Conservation (phyloP, 192 early-diverging fungal species). For the Gryganskiella cystojenkinii region DNA sequence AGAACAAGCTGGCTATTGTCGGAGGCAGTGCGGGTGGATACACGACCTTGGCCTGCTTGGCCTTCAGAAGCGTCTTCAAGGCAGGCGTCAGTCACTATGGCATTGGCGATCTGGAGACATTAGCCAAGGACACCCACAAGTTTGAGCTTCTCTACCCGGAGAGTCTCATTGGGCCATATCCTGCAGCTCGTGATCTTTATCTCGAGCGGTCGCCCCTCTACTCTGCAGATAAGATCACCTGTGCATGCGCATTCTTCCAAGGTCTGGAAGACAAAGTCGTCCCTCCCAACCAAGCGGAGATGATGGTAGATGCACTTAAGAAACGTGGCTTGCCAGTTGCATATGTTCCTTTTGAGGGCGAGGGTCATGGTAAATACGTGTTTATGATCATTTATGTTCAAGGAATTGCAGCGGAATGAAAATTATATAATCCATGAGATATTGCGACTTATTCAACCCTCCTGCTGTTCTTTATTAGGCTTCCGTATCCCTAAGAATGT, state of each 20-base stretch:
- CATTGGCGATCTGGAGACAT: conserved; percentile 72
- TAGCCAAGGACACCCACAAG: conserved; percentile 84
- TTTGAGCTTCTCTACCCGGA: conserved; percentile 76
- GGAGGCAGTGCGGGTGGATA: conserved; percentile 79
- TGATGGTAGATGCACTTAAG: conserved; percentile 76
- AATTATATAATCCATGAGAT: too few species aligned
- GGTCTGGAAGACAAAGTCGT: conserved; percentile 81
- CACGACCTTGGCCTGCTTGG: conserved; percentile 60
- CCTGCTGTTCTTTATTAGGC: too few species aligned
- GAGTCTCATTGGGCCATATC: conserved; percentile 70
- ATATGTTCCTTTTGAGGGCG: conserved; percentile 71
- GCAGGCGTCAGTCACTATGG: conserved; percentile 78
- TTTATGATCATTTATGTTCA: not conserved
- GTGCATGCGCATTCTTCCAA: conserved; percentile 79
- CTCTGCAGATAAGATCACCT: conserved; percentile 65
- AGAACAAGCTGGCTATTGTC: conserved; percentile 68
- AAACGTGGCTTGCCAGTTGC: conserved; percentile 68
- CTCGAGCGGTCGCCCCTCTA: conserved; percentile 71
- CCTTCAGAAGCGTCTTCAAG: conserved; percentile 80
- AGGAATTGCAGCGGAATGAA: too few species aligned
- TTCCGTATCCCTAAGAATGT: too few species aligned
- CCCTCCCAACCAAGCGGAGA: conserved; percentile 78
- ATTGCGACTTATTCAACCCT: too few species aligned
- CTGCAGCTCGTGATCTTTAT: conserved; percentile 65
- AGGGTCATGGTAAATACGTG: conserved; percentile 65